Evolutionary conservation across 2,329 filamentous ascomycete genomes (phyloP).

Genomic region (Arthrinium phaeospermum): DNA sequence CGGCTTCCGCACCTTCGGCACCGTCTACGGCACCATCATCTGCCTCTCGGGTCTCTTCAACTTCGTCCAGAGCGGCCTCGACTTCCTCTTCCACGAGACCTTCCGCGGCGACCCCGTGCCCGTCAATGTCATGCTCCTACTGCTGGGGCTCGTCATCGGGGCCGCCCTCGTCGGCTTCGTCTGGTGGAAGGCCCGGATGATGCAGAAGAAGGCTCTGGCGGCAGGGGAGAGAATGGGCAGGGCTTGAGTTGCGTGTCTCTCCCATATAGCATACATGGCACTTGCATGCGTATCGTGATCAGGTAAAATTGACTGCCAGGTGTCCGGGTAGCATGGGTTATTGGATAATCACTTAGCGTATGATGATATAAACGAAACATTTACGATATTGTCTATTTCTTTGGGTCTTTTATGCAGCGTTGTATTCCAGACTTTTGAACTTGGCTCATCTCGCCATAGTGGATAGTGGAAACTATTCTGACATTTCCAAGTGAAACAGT

Average conservation of each 20-base stretch:
- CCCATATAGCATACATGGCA: background rate
- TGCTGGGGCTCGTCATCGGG: slow-evolving; percentile 68
- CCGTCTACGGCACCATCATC: slow-evolving; percentile 91
- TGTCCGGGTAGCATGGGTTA: background rate
- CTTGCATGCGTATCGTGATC: background rate
- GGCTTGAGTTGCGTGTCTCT: background rate
- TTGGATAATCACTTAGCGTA: background rate
- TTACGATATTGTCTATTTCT: background rate
- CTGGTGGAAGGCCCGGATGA: slow-evolving; percentile 42
- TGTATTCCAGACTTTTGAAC: background rate
- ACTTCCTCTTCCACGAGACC: slow-evolving; percentile 75
- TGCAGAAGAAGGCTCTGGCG: slow-evolving; percentile 31
- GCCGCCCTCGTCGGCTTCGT: slow-evolving; percentile 71
- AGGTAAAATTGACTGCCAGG: background rate
- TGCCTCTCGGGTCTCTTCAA: slow-evolving; percentile 84
- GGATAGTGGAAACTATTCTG: background rate
- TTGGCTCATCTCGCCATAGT: background rate
- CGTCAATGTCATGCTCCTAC: slow-evolving; percentile 73
- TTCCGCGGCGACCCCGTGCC: slow-evolving; percentile 78
- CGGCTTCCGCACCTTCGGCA: slow-evolving; percentile 89
- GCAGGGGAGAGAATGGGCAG: slow-evolving; percentile 38
- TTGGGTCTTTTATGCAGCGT: background rate
- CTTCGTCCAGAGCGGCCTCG: slow-evolving; percentile 81
- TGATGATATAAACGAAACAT: background rate
- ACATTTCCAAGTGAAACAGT: background rate